Percentiles rank a stretch among this genome's conserved stretches.
Evolutionary conservation across 345 rosid genomes (phyloP).

Genomic region (Eucalyptus sp.): DNA sequence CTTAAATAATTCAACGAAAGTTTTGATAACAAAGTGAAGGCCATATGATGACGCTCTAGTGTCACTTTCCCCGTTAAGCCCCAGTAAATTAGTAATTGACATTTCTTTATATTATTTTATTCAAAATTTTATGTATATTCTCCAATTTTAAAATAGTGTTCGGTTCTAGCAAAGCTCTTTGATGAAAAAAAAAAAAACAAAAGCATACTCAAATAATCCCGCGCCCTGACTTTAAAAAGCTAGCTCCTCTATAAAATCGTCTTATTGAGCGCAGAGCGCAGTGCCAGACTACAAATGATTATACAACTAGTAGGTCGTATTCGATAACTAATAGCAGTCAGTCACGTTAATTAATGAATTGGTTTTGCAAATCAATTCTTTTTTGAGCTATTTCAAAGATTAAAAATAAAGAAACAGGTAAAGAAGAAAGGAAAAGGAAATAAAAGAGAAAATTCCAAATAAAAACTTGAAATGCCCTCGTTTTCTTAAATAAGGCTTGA

Average conservation of each 20-base stretch:
- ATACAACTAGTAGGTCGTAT: background rate
- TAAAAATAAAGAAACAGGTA: background rate
- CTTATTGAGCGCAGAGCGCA: background rate
- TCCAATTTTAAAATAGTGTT: background rate
- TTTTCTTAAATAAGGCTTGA: too few species aligned
- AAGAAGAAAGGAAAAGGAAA: background rate
- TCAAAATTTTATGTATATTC: background rate
- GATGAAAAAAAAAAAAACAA: background rate
- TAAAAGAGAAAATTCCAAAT: too few species aligned
- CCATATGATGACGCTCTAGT: too few species aligned
- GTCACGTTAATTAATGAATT: background rate
- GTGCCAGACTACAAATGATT: background rate
- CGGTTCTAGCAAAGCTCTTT: background rate
- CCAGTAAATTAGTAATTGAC: background rate
- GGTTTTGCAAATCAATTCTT: background rate
- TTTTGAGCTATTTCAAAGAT: background rate
- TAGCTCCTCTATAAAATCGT: background rate
- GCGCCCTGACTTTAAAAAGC: background rate
- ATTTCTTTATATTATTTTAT: background rate
- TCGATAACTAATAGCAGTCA: background rate
- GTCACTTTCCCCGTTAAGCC: background rate
- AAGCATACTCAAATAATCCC: background rate
- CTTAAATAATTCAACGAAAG: background rate
- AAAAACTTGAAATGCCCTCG: fast-evolving
- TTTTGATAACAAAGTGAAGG: background rate